Conservation (phyloP, 2,329 filamentous ascomycete species). For the Amauroascus verrucosus region DNA sequence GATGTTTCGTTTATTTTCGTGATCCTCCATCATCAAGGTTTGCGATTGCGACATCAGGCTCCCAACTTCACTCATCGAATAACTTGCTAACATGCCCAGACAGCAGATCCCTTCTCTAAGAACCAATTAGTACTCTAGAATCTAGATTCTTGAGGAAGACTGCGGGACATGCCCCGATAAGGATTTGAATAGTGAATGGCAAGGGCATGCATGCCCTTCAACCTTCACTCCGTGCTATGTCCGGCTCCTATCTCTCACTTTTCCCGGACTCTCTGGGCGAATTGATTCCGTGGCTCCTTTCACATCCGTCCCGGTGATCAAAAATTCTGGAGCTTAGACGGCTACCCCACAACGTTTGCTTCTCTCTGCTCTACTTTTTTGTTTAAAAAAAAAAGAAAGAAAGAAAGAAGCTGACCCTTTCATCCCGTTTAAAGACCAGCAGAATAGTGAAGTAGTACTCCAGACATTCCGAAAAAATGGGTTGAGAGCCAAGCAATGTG, state of each 20-base stretch:
- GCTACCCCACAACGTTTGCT: neutral
- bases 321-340: neutral
- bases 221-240: neutral
- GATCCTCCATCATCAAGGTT: conserved; percentile 7
- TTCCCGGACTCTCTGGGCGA: neutral
- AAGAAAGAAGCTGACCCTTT: neutral
- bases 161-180: neutral
- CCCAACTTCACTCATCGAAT: conserved; percentile 2
- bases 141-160: neutral
- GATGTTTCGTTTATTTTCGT: conserved; percentile 1
- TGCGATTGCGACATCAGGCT: conserved; percentile 13
- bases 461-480: neutral
- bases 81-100: conserved; percentile 1
- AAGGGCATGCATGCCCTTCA: neutral
- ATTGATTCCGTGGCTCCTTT: neutral
- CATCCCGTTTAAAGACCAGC: neutral
- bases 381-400: neutral
- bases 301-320: neutral
- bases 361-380: neutral
- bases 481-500: neutral
- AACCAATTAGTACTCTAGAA: neutral
- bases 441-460: neutral
- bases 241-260: neutral
- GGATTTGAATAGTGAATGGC: neutral
- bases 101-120: neutral